These are phyloP conservation scores for Hemisphaericaspora xylanilytica DNA, from an alignment of 1,139 yeast species.

Conservation along the genomic window DNA sequence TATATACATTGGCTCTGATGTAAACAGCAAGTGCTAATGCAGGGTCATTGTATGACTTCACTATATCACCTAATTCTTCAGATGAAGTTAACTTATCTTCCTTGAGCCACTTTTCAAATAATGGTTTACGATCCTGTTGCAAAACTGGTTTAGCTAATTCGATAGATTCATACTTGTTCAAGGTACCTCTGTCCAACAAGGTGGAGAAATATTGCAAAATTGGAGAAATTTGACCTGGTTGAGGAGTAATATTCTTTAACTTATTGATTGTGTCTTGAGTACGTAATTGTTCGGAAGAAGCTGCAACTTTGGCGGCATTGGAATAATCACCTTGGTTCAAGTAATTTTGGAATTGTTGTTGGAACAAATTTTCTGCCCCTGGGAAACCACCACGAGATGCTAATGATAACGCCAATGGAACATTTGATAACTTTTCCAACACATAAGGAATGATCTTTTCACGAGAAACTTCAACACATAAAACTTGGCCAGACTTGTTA, in stretches of 20 bases:
- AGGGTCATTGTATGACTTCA: constrained; percentile 75
- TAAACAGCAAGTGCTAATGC: constrained; percentile 90
- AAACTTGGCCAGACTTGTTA: constrained; percentile 93
- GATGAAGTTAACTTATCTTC: constrained; percentile 92
- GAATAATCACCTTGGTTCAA: constrained; percentile 83
- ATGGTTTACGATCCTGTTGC: constrained; percentile 91
- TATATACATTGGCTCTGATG: constrained; percentile 77
- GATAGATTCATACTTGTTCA: constrained; percentile 90
- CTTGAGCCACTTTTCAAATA: constrained; percentile 94
- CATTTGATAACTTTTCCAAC: constrained; percentile 80
- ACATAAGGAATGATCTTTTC: constrained; percentile 88
- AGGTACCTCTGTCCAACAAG: constrained; percentile 85
- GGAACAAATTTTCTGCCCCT: constrained; percentile 91
- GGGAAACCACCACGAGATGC: constrained; percentile 96
- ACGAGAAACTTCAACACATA: constrained; percentile 86
- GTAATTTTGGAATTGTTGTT: constrained; percentile 86
- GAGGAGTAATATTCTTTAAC: constrained; percentile 88
- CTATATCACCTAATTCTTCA: constrained; percentile 96
- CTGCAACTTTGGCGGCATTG: constrained; percentile 96
- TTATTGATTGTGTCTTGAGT: constrained; percentile 93
- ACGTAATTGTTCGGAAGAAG: constrained; percentile 90
- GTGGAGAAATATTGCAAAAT: constrained; percentile 91
- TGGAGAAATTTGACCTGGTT: constrained; percentile 95
- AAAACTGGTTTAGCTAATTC: constrained; percentile 95
- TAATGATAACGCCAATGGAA: constrained; percentile 79